Base-by-base conservation (phyloP, 208 protist genomes). In the Porcisia hertigi region DNA sequence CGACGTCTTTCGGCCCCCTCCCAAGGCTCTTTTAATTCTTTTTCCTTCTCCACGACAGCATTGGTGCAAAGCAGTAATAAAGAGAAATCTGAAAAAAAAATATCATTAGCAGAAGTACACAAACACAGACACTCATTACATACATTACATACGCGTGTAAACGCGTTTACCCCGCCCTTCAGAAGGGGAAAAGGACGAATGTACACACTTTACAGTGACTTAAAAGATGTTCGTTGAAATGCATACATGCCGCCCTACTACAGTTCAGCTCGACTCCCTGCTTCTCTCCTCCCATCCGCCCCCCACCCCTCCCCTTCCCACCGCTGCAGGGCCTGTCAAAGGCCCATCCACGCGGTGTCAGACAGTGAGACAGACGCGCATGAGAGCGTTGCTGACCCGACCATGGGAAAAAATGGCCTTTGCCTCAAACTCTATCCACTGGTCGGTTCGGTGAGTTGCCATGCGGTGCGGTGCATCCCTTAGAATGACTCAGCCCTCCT, bases 201-300 rank as follows among this genome's bases (percentile, higher is more conserved):
- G 67, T 72, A 72, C 67, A 72, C 67, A 72, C 67, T 72, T 45
- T 72, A 72, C 67, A 72, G 52, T 57, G 11, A 47, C 23, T 23
- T 7, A 64, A 64, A 6, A 49, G 62, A 30, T 14, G 12, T 16
- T 30, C n/a, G 41, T 30, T 14, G 5, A 5, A 8, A 49, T 23
- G 20, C 45, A 34, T 25, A 11, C 20, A n/a, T 25, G 39, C 14
- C 43, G 12, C n/a, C 39, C 4, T 66, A 20, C 6, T 45, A n/a
- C 62, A 25, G 41, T 49, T 49, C 7, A 49, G 45, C 45, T 49
- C 45, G 62, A 16, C 14, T 30, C 45, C 62, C n/a, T n/a, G n/a
- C n/a, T n/a, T n/a, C n/a, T n/a, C n/a, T n/a, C n/a, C n/a, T n/a
- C n/a, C n/a, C n/a, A n/a, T n/a, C n/a, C n/a, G n/a, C n/a, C 39